Evolutionary conservation across 257 asterid genomes (phyloP), one percentile per base, ranked within the genome.

Genomic region (Forsythia suspensa): DNA sequence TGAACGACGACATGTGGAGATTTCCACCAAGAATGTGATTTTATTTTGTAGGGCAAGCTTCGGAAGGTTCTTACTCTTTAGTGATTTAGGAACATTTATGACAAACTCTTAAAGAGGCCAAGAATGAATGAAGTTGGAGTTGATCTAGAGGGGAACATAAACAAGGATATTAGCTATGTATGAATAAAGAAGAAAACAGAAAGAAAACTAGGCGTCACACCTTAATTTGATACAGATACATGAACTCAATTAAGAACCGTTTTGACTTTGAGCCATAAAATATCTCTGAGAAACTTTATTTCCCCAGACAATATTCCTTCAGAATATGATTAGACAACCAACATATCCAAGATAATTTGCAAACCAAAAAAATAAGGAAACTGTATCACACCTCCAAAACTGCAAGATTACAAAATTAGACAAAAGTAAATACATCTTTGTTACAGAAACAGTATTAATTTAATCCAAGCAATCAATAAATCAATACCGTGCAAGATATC

Each of bases 401-500:
- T 71, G 59, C 37, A 71, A 69, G 73, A 80, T 82, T 13, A n/a
- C 43, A 57, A 21, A 15, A 18, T n/a, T 75, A 70, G 72, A 51
- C 34, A 24, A 36, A 44, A 66, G 24, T 63, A 29, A 20, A 80
- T n/a, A 52, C 71, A 66, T 61, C 44, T 38, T 21, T 24, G 37
- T 29, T 11, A 16, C 20, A 9, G 67, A 59, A 44, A 74, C 3
- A 57, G 61, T 73, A 44, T 9, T 6, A 51, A 70, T 40, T 29
- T 36, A 51, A 70, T 51, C 52, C 51, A 38, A 69, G 38, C 48
- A 46, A 83, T 38, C 46, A 21, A 8, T 55, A 73, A 80, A 76
- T 63, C 61, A 86, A 72, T 91, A 96, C 99, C 81, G 97, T 94
- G 97, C 97, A 94, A 75, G 97, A 84, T 84, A 96, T 88, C 82